phyloP scores from a whole-genome alignment of 345 rosid species.

The Brassica juncea region DNA sequence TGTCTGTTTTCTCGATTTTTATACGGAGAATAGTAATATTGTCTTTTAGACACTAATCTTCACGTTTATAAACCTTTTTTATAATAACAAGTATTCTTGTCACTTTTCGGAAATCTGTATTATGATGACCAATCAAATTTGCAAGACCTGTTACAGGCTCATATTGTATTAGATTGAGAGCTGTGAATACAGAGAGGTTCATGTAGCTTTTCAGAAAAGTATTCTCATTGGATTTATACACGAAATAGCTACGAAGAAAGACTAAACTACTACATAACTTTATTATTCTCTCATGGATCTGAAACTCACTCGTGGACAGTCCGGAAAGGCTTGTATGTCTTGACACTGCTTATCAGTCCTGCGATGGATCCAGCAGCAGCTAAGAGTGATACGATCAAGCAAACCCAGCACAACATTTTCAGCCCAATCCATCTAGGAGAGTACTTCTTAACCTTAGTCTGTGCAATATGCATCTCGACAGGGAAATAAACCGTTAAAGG shows the following conservation, averaged over 20 bases:
- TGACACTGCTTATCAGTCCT: constrained; percentile 58
- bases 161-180: constrained; percentile 26
- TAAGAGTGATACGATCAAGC: constrained; percentile 60
- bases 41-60: no score
- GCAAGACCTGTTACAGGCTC: constrained; percentile 13
- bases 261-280: constrained; percentile 13
- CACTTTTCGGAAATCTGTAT: not conserved
- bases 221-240: constrained; percentile 30
- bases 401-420: constrained; percentile 53
- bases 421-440: constrained; percentile 70
- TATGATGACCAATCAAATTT: constrained; percentile 19
- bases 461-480: constrained; percentile 73
- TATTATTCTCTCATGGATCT: not conserved
- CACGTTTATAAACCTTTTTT: no score
- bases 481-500: constrained; percentile 90
- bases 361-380: constrained; percentile 76
- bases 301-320: constrained; percentile 32
- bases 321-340: constrained; percentile 69
- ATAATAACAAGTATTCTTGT: not conserved
- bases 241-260: constrained; percentile 15
- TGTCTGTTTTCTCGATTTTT: no score
- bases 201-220: constrained; percentile 7
- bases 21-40: no score
- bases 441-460: constrained; percentile 50
- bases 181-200: constrained; percentile 21